Percentiles rank a stretch among this genome's conserved stretches.
phyloP scores from a whole-genome alignment of 148 eudicot genomes.

The Gaultheria prostrata region DNA sequence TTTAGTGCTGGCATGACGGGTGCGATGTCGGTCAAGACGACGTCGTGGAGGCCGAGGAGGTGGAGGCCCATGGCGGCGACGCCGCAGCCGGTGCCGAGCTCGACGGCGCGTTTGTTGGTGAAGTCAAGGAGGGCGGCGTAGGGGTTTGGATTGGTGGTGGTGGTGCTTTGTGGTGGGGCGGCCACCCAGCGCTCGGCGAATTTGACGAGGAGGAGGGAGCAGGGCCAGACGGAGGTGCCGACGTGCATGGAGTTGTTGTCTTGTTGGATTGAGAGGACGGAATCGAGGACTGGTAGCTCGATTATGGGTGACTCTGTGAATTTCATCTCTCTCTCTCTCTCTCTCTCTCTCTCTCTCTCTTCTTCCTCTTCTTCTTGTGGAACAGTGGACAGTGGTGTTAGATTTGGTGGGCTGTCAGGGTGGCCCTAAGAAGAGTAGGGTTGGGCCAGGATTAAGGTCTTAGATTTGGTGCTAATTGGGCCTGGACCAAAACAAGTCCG shows the following conservation, averaged over 20 bases:
- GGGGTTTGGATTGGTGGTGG: conserved; percentile 35
- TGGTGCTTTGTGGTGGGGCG: conserved; percentile 7
- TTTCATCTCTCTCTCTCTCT: conserved; percentile 37
- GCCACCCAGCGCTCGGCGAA: conserved; percentile 80
- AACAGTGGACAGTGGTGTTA: not conserved
- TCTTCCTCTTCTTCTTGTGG: not conserved
- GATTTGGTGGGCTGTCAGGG: too few species aligned
- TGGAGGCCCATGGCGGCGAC: conserved; percentile 78
- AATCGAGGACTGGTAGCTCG: conserved; percentile 42
- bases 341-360: not conserved
- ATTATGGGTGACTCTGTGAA: conserved; percentile 81
- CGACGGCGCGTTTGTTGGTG: conserved; percentile 60
- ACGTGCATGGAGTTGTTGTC: conserved; percentile 90
- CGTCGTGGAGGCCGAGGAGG: conserved; percentile 61
- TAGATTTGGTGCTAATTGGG: too few species aligned
- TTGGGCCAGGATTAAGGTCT: too few species aligned
- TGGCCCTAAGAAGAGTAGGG: too few species aligned
- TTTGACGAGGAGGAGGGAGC: conserved; percentile 85
- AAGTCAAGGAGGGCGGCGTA: conserved; percentile 67
- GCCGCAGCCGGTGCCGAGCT: conserved; percentile 90
- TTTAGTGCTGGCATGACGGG: conserved; percentile 90
- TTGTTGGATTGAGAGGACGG: conserved; percentile 63
- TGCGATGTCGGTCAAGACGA: conserved; percentile 74
- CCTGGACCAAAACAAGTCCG: too few species aligned
- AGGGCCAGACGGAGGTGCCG: conserved; percentile 94